phyloP scores from a whole-genome alignment of 768 basidiomycete genomes.

The Daedalea quercina region DNA sequence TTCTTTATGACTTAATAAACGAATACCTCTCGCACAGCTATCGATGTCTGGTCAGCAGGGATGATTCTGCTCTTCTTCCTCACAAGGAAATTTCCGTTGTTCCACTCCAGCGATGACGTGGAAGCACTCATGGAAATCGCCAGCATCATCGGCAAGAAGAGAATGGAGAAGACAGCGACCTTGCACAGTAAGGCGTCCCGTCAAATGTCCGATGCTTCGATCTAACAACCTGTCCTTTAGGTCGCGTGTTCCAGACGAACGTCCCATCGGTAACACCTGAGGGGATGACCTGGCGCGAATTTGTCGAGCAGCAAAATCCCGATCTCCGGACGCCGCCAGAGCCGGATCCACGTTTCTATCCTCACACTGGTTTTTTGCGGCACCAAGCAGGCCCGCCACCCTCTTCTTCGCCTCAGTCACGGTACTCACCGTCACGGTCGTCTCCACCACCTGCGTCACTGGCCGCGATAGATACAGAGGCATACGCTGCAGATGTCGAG shows the following conservation, averaged over 20 bases:
- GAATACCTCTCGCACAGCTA: constrained; percentile 48
- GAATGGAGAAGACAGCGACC: constrained; percentile 80
- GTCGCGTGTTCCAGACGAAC: constrained; percentile 87
- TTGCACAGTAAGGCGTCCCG: constrained; percentile 62
- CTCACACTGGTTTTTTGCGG: constrained; percentile 29
- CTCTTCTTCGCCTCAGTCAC: constrained; percentile 27
- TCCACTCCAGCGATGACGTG: constrained; percentile 89
- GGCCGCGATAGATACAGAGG: constrained; percentile 27
- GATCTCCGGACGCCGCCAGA: constrained; percentile 45
- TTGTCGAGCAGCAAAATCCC: constrained; percentile 78
- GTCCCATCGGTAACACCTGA: constrained; percentile 68
- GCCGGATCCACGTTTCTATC: constrained; percentile 48
- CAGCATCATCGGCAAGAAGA: constrained; percentile 71
- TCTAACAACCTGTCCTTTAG: constrained; percentile 32
- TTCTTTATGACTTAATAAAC: no score
- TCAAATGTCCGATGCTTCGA: not conserved
- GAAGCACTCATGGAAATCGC: constrained; percentile 97
- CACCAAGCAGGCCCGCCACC: constrained; percentile 24
- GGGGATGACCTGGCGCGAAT: constrained; percentile 63
- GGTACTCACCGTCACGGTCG: constrained; percentile 15
- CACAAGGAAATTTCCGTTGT: constrained; percentile 86
- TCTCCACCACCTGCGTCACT: constrained; percentile 19
- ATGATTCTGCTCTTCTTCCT: constrained; percentile 91
- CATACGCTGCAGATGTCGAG: constrained; percentile 50
- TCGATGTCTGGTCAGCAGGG: constrained; percentile 96